phyloP scores from a whole-genome alignment of 2,329 filamentous ascomycete species.

The Scytalidium sp. region DNA sequence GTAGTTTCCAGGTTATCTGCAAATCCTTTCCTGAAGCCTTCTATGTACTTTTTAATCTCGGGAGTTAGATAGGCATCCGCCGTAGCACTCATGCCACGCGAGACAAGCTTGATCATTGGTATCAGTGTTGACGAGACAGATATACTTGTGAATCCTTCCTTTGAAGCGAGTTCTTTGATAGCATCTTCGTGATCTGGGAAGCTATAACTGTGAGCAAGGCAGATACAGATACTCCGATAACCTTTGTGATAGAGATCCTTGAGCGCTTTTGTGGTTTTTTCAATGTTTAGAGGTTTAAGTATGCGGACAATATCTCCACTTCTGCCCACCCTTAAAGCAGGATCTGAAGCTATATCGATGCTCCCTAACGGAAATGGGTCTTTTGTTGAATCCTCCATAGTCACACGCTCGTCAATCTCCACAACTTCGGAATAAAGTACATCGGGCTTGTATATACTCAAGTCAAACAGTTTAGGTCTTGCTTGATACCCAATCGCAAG shows the following conservation, averaged over 20 bases:
- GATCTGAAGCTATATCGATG: slow-evolving; percentile 36
- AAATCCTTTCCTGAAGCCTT: slow-evolving; percentile 62
- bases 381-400: slow-evolving; percentile 68
- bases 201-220: slow-evolving; percentile 68
- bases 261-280: slow-evolving; percentile 33
- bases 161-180: slow-evolving; percentile 56
- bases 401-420: slow-evolving; percentile 70
- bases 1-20: slow-evolving; percentile 56
- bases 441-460: slow-evolving; percentile 64
- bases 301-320: slow-evolving; percentile 64
- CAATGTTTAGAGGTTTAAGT: slow-evolving; percentile 50
- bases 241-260: slow-evolving; percentile 55
- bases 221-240: slow-evolving; percentile 57
- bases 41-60: slow-evolving; percentile 65
- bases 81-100: slow-evolving; percentile 62
- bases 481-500: slow-evolving; percentile 72
- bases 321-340: slow-evolving; percentile 37
- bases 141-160: slow-evolving; percentile 65
- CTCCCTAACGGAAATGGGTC: slow-evolving; percentile 55
- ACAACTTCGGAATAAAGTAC: slow-evolving; percentile 66
- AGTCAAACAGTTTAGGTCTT: slow-evolving; percentile 68
- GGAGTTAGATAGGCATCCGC: slow-evolving; percentile 69
- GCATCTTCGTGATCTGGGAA: slow-evolving; percentile 63
- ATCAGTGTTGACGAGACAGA: slow-evolving; percentile 63
- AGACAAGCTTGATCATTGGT: slow-evolving; percentile 71